These are phyloP conservation scores for Xylariaceae sp. DNA, from an alignment of 2,329 filamentous ascomycete species.

Conservation along the genomic window DNA sequence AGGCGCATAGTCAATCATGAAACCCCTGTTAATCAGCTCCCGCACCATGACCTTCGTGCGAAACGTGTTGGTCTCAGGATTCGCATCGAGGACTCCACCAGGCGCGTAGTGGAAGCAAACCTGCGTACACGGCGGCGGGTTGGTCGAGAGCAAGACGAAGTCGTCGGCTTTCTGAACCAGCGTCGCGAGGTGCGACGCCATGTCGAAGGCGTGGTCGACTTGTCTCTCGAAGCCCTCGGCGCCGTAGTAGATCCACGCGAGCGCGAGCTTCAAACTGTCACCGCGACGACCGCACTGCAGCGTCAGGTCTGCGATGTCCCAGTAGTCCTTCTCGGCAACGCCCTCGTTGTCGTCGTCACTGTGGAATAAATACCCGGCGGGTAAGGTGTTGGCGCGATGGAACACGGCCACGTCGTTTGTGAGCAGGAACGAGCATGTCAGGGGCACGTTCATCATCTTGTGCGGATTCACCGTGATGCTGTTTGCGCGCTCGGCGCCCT, in stretches of 20 bases:
- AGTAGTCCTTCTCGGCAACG: constrained; percentile 50
- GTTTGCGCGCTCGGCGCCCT: constrained; percentile 68
- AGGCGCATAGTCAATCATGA: constrained; percentile 59
- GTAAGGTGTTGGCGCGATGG: constrained; percentile 77
- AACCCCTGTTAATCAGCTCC: constrained; percentile 46
- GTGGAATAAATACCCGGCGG: constrained; percentile 83
- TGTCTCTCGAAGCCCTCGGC: constrained; percentile 63
- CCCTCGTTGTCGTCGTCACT: constrained; percentile 39
- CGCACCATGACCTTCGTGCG: constrained; percentile 46
- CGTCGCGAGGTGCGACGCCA: constrained; percentile 62
- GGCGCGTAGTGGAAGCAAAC: constrained; percentile 88
- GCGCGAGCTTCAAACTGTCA: constrained; percentile 80
- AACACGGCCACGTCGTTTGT: constrained; percentile 71
- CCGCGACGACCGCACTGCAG: constrained; percentile 86
- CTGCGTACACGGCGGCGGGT: constrained; percentile 82
- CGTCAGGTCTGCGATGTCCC: constrained; percentile 88
- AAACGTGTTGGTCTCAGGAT: constrained; percentile 43
- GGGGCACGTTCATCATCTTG: constrained; percentile 91
- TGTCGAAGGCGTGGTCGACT: constrained; percentile 67
- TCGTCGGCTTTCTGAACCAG: constrained; percentile 50
- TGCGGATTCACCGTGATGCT: constrained; percentile 88
- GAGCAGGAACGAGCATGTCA: constrained; percentile 87
- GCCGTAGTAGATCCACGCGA: constrained; percentile 89
- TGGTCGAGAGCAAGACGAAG: constrained; percentile 67
- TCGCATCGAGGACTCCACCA: constrained; percentile 43